Evolutionary conservation across 1,139 yeast species (phyloP), one percentile per base, ranked within the genome.

Genomic region (Pneumocystis canis): DNA sequence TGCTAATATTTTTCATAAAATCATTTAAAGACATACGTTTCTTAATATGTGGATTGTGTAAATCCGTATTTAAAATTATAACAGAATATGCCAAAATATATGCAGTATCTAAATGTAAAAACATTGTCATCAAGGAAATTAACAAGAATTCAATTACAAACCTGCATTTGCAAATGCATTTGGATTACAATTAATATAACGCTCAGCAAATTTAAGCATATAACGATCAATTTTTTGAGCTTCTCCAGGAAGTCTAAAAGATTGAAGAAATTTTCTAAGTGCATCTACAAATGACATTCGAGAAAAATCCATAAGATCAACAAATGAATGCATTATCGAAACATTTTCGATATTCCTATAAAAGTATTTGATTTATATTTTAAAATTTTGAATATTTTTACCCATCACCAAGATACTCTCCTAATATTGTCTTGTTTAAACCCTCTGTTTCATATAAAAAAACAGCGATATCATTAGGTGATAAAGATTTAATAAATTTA

Each of bases 231-330:
- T 92, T 72, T 89, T 96, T 71, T 89, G 97, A 0, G 97, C 85
- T 74, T 94, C 99, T 62, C 99, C 99, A 0, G 98, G 98, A 63
- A 94, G 79, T 73, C 99, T 82, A 71, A 94, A 92, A 18, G 87
- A 81, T 63, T 88, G 86, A 68, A 94, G 78, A 66, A 94, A 74
- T 63, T 87, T 80, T 69, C 99, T 80, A 64, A 94, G 77, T 0
- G 97, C 97, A 73, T 92, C 97, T 73, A 94, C 98, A 1, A 94
- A 89, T 70, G 7, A 68, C 66, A 81, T 74, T 60, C 79, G 78
- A 16, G 80, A 76, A 71, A 92, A 92, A 65, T 89, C 90, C 84
- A 92, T 84, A 67, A 80, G 76, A 71, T 90, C 96, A 40, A 92
- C 96, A 76, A 92, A 92, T 3, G 90, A 86, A 74, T 90, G 97